Base-by-base conservation (phyloP, 202 grass and related monocot genomes). In the Bolboschoenoplectus hybrid region DNA sequence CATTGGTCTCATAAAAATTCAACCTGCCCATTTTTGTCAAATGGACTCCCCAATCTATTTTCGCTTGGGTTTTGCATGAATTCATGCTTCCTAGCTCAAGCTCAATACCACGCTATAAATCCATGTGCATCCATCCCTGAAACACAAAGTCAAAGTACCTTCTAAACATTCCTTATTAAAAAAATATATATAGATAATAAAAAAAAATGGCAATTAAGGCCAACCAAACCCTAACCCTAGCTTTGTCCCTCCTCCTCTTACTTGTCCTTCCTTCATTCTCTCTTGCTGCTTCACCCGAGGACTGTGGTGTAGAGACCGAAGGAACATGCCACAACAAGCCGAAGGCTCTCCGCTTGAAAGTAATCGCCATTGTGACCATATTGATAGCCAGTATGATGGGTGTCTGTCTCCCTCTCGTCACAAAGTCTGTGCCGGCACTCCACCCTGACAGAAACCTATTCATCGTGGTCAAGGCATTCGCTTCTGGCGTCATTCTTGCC, bases 401-500 rank as follows among this genome's bases (percentile, higher is more conserved):
- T 6, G 87, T 95, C 32, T 98, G 90, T 89, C 90, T 98, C 38
- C 96, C 96, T n/a, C 90, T 95, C 35, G 66, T 95, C 86, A 89
- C 93, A n/a, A 87, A 74, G 20, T 87, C 82, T 0, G 63, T 95
- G n/a, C 93, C 93, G 0, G 91, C 86, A 77, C 90, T 98, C 78
- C 82, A 75, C 1, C 96, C 93, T 4, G 96, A 94, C 73, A 39
- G 86, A 64, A 85, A 85, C 79, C 82, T 95, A 73, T 98, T 98
- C 84, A 64, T 87, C 53, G 5, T 95, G 64, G 93, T 94, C 36
- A 98, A 98, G 86, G 91, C 96, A 35, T 95, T 95, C 82, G 91
- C 96, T 14, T 95, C 91, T 3, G 91, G 96, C 5, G 91, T 98
- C 84, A 98, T 98, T 91, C 91, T 98, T 38, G 80, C 86, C 69